phyloP scores from a whole-genome alignment of 768 basidiomycete genomes.

The Peribolospora kevripleyi region DNA sequence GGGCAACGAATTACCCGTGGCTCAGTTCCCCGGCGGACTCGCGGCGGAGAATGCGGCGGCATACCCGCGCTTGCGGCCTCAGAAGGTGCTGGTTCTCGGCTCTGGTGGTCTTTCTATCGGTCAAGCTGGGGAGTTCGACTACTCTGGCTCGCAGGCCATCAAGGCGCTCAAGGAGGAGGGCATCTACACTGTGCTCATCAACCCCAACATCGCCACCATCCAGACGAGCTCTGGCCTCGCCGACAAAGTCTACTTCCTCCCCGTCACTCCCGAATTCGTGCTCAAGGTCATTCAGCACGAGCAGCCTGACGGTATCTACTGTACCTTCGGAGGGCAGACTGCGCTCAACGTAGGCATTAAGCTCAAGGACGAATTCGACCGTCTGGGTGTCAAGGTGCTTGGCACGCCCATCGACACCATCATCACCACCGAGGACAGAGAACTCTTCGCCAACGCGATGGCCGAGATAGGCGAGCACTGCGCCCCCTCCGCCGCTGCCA shows the following conservation, averaged over 20 bases:
- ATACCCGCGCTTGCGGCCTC: conserved; percentile 39
- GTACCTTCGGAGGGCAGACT: conserved; percentile 95
- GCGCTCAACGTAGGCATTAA: conserved; percentile 90
- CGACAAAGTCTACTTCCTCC: conserved; percentile 98
- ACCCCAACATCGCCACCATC: conserved; percentile 97
- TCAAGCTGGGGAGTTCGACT: conserved; percentile 98
- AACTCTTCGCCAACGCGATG: conserved; percentile 83
- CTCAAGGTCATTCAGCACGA: conserved; percentile 96
- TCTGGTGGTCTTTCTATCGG: conserved; percentile 95
- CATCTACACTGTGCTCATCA: conserved; percentile 94
- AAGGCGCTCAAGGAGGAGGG: conserved; percentile 98
- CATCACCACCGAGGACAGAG: conserved; percentile 88
- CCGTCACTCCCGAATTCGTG: conserved; percentile 92
- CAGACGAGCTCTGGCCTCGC: conserved; percentile 91
- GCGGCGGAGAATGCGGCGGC: conserved; percentile 58
- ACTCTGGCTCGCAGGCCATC: conserved; percentile 97
- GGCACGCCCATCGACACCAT: conserved; percentile 94
- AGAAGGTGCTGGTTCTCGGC: conserved; percentile 87
- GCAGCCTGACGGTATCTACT: conserved; percentile 95
- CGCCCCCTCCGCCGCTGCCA: conserved; percentile 68
- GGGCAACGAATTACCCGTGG: conserved; percentile 4
- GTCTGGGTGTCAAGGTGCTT: conserved; percentile 69
- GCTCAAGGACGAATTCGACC: conserved; percentile 86
- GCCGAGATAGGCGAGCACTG: conserved; percentile 86
- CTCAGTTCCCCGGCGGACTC: conserved; percentile 24